Evolutionary conservation across 352 stramenopile genomes (phyloP).

Genomic region (Pythium apleroticum): DNA sequence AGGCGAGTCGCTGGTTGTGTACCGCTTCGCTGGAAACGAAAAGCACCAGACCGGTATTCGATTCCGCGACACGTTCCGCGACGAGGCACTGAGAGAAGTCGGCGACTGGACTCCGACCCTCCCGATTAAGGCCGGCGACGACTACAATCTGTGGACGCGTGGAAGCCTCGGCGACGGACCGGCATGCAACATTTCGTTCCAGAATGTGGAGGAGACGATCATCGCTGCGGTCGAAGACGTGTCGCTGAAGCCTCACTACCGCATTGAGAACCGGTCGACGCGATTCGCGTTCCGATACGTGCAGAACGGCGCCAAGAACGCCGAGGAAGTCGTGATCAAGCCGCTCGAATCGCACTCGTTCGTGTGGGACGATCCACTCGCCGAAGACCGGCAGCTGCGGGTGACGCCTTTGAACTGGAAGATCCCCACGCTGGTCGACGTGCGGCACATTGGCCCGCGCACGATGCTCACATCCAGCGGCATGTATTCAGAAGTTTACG

Average conservation of each 20-base stretch:
- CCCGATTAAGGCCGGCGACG: slow-evolving; percentile 33
- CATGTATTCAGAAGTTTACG: slow-evolving; percentile 83
- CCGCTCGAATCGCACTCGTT: slow-evolving; percentile 78
- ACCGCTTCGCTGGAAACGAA: slow-evolving; percentile 66
- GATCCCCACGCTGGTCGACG: slow-evolving; percentile 69
- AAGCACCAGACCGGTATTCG: slow-evolving; percentile 69
- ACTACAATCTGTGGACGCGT: slow-evolving; percentile 63
- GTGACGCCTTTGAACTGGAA: slow-evolving; percentile 64
- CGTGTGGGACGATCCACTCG: slow-evolving; percentile 77
- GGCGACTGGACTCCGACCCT: slow-evolving; percentile 65
- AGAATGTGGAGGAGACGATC: slow-evolving; percentile 66
- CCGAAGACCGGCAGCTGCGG: slow-evolving; percentile 48
- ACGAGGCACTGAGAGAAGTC: slow-evolving; percentile 37
- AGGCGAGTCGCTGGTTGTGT: slow-evolving; percentile 59
- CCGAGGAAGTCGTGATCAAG: slow-evolving; percentile 67
- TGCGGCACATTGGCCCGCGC: slow-evolving; percentile 65
- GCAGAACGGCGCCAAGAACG: slow-evolving; percentile 52
- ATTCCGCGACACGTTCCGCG: slow-evolving; percentile 55
- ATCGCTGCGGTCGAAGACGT: slow-evolving; percentile 71
- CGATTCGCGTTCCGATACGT: slow-evolving; percentile 72
- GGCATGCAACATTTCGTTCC: slow-evolving; percentile 61
- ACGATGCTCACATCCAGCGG: slow-evolving; percentile 47
- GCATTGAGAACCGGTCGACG: slow-evolving; percentile 86
- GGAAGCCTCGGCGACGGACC: slow-evolving; percentile 69
- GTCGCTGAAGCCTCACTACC: slow-evolving; percentile 64